These are phyloP conservation scores for Onygenales sp. DNA, from an alignment of 2,329 filamentous ascomycete genomes.

Conservation along the genomic window DNA sequence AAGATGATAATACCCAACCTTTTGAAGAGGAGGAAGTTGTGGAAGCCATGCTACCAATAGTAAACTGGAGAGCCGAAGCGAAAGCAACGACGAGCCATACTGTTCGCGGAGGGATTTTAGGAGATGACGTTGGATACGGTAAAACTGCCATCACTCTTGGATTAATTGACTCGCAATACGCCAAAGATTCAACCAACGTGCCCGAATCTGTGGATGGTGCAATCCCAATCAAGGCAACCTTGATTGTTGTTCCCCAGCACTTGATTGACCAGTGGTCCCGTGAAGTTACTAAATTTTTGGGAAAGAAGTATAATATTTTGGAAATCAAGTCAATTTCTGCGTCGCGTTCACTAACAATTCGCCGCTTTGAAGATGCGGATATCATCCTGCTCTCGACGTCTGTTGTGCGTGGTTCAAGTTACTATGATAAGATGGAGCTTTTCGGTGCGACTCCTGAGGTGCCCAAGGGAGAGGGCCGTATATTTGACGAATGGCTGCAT, in stretches of 20 bases:
- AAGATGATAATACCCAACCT: constrained; percentile 26
- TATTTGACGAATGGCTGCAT: constrained; percentile 46
- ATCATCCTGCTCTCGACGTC: constrained; percentile 48
- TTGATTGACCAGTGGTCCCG: constrained; percentile 49
- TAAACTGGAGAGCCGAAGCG: constrained; percentile 52
- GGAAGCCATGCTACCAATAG: constrained; percentile 41
- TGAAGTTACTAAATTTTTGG: constrained; percentile 46
- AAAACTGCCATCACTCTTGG: constrained; percentile 55
- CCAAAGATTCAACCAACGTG: constrained; percentile 12
- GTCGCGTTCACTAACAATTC: constrained; percentile 34
- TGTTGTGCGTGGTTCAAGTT: constrained; percentile 38
- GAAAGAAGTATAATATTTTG: constrained; percentile 34
- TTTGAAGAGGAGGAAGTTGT: constrained; percentile 49
- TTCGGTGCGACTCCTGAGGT: constrained; percentile 41
- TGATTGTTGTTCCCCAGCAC: constrained; percentile 49
- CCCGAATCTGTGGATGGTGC: constrained; percentile 12
- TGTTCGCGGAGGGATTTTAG: constrained; percentile 52
- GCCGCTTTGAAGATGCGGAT: constrained; percentile 38
- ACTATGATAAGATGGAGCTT: constrained; percentile 40
- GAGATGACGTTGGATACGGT: constrained; percentile 57
- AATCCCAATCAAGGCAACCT: constrained; percentile 45
- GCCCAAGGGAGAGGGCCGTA: constrained; percentile 33
- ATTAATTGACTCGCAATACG: constrained; percentile 41
- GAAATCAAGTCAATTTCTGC: constrained; percentile 31
- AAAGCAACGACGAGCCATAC: constrained; percentile 22